Evolutionary conservation across 106 monocot genomes (phyloP).

Genomic region (Apostasia ramifera): DNA sequence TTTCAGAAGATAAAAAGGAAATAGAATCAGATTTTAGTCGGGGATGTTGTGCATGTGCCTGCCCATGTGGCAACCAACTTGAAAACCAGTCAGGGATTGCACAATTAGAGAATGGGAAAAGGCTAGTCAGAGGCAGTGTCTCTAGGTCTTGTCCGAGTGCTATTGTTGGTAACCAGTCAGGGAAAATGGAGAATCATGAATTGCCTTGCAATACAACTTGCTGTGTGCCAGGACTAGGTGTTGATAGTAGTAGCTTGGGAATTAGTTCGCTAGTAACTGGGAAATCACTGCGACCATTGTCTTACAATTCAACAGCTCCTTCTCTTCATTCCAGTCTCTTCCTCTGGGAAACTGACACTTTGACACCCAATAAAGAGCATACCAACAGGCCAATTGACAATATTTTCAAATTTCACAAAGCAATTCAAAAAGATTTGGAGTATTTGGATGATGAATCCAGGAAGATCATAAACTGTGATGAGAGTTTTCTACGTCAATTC

Average conservation of each 20-base stretch:
- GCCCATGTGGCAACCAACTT: slow-evolving; percentile 10
- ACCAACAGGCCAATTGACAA: slow-evolving; percentile 79
- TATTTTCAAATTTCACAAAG: slow-evolving; percentile 97
- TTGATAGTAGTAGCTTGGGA: slow-evolving; percentile 44
- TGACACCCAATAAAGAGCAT: slow-evolving; percentile 47
- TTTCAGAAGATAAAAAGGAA: slow-evolving; percentile 23
- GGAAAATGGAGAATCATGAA: slow-evolving; percentile 9
- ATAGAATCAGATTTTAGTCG: slow-evolving; percentile 20
- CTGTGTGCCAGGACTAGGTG: slow-evolving; percentile 76
- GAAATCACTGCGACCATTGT: slow-evolving; percentile 55
- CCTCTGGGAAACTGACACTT: slow-evolving; percentile 55
- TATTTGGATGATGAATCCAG: slow-evolving; percentile 95
- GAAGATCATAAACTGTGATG: slow-evolving; percentile 77
- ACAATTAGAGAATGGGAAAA: slow-evolving; percentile 5
- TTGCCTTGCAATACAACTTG: slow-evolving; percentile 26
- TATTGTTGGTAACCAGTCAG: slow-evolving; percentile 7
- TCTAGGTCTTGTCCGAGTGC: slow-evolving; percentile 20
- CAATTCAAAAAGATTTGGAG: slow-evolving; percentile 92
- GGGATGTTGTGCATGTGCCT: slow-evolving; percentile 44
- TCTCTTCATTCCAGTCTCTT: slow-evolving; percentile 86
- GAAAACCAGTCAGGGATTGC: not conserved
- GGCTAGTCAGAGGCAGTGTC: slow-evolving; percentile 18
- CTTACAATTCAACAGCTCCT: slow-evolving; percentile 69
- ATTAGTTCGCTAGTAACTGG: slow-evolving; percentile 37
- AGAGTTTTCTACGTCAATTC: slow-evolving; percentile 68